A percentile compares a stretch with the other conserved stretches of the same genome.
These are phyloP conservation scores for Lactifluus pinguis DNA, from an alignment of 768 basidiomycete genomes.

Conservation along the genomic window DNA sequence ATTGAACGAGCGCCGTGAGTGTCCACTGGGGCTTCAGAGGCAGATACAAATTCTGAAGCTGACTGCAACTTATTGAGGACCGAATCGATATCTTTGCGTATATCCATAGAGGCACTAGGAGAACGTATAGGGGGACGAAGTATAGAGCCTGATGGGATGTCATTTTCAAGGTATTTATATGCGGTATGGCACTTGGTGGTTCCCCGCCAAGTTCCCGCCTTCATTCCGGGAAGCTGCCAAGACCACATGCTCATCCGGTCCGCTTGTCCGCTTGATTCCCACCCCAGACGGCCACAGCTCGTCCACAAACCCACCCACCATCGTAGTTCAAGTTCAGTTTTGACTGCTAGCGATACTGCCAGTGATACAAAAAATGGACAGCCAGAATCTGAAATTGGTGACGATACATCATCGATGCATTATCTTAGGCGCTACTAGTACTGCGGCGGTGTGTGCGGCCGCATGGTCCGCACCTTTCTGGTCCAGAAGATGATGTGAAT, in stretches of 20 bases:
- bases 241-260: no score
- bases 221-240: no score
- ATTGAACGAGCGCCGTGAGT: not conserved
- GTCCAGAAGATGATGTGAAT: not conserved
- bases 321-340: no score
- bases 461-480: not conserved
- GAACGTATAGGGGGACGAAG: not conserved
- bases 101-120: not conserved
- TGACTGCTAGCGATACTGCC: no score
- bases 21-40: slow-evolving; percentile 8
- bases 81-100: not conserved
- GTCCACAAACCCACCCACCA: no score
- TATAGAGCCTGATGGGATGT: not conserved
- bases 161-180: slow-evolving; percentile 1
- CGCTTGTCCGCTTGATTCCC: no score
- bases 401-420: no score
- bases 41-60: not conserved
- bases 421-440: not conserved
- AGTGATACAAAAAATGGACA: not conserved
- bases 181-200: no score
- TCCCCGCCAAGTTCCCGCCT: no score
- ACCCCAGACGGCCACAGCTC: no score
- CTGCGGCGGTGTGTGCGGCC: no score
- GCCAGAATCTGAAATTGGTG: no score
- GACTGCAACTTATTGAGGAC: not conserved